Base-by-base conservation (phyloP, 2,329 filamentous ascomycete species). In the Penicillium hesseltinei region DNA sequence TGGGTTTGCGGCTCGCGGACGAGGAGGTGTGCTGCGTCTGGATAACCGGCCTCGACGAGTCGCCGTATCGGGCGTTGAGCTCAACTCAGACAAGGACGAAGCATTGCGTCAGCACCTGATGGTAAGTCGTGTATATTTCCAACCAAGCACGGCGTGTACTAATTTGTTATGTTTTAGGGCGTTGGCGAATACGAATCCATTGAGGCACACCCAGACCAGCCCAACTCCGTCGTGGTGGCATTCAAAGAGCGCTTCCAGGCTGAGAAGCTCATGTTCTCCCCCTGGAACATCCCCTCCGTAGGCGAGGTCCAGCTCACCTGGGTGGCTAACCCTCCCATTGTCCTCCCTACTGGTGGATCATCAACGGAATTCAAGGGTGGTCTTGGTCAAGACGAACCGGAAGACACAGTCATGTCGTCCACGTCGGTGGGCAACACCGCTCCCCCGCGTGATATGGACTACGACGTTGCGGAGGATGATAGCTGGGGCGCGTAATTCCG, bases 1-100 rank as follows among this genome's bases (percentile, higher is more conserved):
- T 51, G 70, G 66, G n/a, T 59, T 54, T 8, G 71, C 69, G 35
- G 65, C 68, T 45, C 71, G 75, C 36, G 71, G 75, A 19, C 77
- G 77, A 27, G 79, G 81, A 33, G 79, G 78, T 54, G 82, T 84
- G 17, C 78, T 81, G 64, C 77, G 82, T 60, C 75, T 87, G 5
- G 84, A 87, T 65, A 86, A 86, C 62, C 75, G 84, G 27, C 82
- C 84, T 4, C 80, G 78, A 62, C 78, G 80, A 49, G 75, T 87
- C 44, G 77, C 78, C 23, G 75, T 86, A 25, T 74, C 76, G 5
- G 81, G 77, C 8, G 77, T 82, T 31, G 75, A 75, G 63, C 74
- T 77, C 48, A 76, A 78, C 52, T 73, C 77, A 1, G 75, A 78
- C 27, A 78, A 78, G 63, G 84, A 86, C 56, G 83, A 85, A 64